Base-by-base conservation (phyloP, 2,329 filamentous ascomycete genomes). In the Alternaria ethzedia region DNA sequence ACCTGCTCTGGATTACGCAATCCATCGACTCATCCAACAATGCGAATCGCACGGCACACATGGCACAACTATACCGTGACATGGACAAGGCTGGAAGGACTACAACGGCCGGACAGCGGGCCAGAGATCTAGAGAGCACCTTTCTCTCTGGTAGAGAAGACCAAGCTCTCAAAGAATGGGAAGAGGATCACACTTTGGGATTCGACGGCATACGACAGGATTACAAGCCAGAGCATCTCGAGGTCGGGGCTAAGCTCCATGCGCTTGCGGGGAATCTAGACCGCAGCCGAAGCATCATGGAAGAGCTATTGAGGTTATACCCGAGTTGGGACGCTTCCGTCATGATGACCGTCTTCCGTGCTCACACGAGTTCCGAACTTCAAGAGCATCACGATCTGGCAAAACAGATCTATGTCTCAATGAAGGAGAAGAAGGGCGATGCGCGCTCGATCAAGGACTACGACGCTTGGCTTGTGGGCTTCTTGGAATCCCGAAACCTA, bases 371-470 rank as follows among this genome's bases (percentile, higher is more conserved):
- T 44, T 83, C 86, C 12, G 74, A 84, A 5, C 82, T 52, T 13
- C 43, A 57, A 9, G 45, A 68, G 43, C 71, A 82, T 3, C 83
- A 83, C 26, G 79, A 86, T 17, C 84, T 84, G 65, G 92, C 92
- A 0, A 68, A 65, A 49, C 57, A 66, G 7, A 68, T 79, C 6
- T 78, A 78, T 77, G 80, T 88, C 41, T 84, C 85, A 55, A 83
- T 96, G 69, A 88, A 89, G 64, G 81, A 84, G 25, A 83, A 86
- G 6, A 83, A 93, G 3, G 88, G 86, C 6, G 47, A 57, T 1
- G 79, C 84, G 1, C 90, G 94, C 81, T 86, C 83, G 4, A 89
- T 94, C 73, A 82, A 88, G 17, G 91, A 96, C 74, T 96, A 94
- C 71, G 93, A 97, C 76, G 83, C 86, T 64, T 86, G 94, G 36